These are phyloP conservation scores for Aureobasidium sp. DNA, from an alignment of 2,329 filamentous ascomycete genomes.

Conservation along the genomic window DNA sequence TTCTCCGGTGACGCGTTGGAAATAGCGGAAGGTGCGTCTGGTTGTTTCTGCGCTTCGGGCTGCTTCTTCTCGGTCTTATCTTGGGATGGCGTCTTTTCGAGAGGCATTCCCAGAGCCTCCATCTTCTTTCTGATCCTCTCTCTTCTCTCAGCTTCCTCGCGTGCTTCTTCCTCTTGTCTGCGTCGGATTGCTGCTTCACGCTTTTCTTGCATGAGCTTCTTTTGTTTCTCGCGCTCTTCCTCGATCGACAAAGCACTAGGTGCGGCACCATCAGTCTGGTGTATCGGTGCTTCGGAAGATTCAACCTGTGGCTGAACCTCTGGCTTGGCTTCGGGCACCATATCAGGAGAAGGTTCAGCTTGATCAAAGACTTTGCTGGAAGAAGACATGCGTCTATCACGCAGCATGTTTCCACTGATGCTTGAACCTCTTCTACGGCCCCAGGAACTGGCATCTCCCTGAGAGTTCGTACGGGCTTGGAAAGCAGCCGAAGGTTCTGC, in stretches of 20 bases:
- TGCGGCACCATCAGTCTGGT: conserved; percentile 13
- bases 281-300: conserved; percentile 15
- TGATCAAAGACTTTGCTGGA: conserved; percentile 36
- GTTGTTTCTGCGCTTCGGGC: background rate
- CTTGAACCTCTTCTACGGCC: conserved; percentile 77
- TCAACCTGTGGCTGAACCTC: conserved; percentile 24
- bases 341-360: conserved; percentile 12
- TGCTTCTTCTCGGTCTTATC: conserved; percentile 13
- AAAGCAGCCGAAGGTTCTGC: conserved; percentile 82
- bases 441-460: conserved; percentile 57
- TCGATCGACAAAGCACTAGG: conserved; percentile 14
- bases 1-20: conserved; percentile 15
- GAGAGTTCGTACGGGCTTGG: conserved; percentile 62
- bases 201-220: conserved; percentile 57
- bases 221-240: conserved; percentile 16
- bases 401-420: conserved; percentile 64
- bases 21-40: conserved; percentile 3
- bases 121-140: conserved; percentile 66
- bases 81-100: conserved; percentile 17
- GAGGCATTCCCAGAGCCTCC: conserved; percentile 56
- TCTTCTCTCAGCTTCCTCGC: conserved; percentile 62
- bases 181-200: conserved; percentile 63
- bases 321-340: conserved; percentile 18
- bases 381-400: conserved; percentile 55
- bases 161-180: conserved; percentile 55